phyloP scores from a whole-genome alignment of 768 basidiomycete species.

The Crassisporium funariophilum region DNA sequence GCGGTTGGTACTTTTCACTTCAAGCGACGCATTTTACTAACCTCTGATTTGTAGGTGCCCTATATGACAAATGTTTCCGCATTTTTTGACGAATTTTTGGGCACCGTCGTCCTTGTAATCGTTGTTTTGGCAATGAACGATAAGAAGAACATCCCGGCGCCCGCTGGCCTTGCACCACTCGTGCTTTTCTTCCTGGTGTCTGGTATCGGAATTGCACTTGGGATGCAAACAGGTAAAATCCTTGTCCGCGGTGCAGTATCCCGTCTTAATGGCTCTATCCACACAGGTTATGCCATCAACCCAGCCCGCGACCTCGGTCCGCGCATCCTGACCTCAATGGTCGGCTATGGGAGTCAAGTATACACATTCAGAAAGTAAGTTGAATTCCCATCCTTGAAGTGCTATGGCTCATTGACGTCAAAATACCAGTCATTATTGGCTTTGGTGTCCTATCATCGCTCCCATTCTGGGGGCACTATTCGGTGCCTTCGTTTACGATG shows the following conservation, averaged over 20 bases:
- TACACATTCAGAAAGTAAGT: constrained; percentile 47
- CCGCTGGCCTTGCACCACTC: constrained; percentile 54
- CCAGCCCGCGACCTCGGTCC: constrained; percentile 77
- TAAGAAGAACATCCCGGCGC: constrained; percentile 48
- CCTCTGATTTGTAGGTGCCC: constrained; percentile 27
- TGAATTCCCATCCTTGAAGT: neutral
- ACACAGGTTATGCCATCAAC: constrained; percentile 59
- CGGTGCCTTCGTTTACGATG: constrained; percentile 60
- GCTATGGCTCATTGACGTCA: constrained; percentile 15
- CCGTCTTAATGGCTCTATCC: neutral
- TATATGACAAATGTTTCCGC: constrained; percentile 42
- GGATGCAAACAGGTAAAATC: constrained; percentile 57
- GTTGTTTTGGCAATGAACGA: constrained; percentile 57
- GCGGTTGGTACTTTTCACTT: constrained; percentile 41
- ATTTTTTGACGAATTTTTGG: constrained; percentile 56
- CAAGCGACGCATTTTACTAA: neutral
- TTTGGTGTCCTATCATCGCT: constrained; percentile 67
- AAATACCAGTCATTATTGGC: constrained; percentile 60
- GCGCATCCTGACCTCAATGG: constrained; percentile 68
- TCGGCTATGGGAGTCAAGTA: constrained; percentile 64
- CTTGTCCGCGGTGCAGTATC: constrained; percentile 8
- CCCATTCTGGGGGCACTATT: constrained; percentile 60
- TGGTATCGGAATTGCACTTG: constrained; percentile 59
- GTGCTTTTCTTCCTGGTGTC: constrained; percentile 57
- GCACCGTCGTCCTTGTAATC: constrained; percentile 54